Conservation (phyloP, 2,329 filamentous ascomycete genomes). For the Exophiala mesophila region DNA sequence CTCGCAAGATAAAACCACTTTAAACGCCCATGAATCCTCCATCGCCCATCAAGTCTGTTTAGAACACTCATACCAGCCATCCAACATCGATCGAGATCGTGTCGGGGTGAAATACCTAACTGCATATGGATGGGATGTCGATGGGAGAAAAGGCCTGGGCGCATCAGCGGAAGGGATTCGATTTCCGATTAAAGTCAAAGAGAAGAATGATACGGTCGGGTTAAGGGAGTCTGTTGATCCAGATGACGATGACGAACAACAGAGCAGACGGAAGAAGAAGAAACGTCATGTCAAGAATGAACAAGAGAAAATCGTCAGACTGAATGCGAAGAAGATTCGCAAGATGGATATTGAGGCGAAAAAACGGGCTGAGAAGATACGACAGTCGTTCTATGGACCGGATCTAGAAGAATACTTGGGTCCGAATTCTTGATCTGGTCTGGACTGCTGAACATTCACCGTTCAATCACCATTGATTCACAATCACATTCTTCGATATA, state of each 20-base stretch:
- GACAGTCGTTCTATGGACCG: conserved; percentile 68
- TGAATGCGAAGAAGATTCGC: conserved; percentile 67
- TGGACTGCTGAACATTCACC: no score
- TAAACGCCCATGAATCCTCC: conserved; percentile 44
- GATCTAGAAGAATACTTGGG: conserved; percentile 72
- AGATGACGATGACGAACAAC: conserved; percentile 20
- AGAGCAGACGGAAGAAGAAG: conserved; percentile 26
- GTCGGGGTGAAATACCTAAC: conserved; percentile 53
- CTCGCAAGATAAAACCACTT: conserved; percentile 9
- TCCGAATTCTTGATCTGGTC: conserved; percentile 13
- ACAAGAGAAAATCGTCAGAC: conserved; percentile 37
- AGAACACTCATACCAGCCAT: conserved; percentile 53
- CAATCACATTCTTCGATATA: background rate
- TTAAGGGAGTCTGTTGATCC: conserved; percentile 51
- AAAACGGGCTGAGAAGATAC: conserved; percentile 58
- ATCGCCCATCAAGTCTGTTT: conserved; percentile 55
- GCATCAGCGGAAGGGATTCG: conserved; percentile 65
- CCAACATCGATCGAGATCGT: conserved; percentile 52
- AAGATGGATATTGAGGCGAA: conserved; percentile 59
- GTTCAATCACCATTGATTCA: background rate
- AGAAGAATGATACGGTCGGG: conserved; percentile 71
- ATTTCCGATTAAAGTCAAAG: conserved; percentile 66
- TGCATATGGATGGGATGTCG: conserved; percentile 57
- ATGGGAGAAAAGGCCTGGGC: conserved; percentile 65
- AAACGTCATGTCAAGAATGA: conserved; percentile 34